Evolutionary conservation across 2,329 filamentous ascomycete genomes (phyloP).

Genomic region (Escovopsis sp.): DNA sequence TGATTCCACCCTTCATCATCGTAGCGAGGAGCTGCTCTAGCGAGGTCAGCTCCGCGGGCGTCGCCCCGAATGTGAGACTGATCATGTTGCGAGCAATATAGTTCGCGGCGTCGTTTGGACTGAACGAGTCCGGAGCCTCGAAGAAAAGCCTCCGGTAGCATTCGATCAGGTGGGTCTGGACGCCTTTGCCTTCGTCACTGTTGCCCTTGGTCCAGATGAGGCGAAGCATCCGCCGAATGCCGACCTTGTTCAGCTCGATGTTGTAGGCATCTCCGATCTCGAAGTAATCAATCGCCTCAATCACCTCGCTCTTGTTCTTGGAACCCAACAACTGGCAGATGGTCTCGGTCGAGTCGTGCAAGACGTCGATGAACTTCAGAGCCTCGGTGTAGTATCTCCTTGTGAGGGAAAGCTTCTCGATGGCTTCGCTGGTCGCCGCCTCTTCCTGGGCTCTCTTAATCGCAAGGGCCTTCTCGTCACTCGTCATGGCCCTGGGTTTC

Average conservation of each 20-base stretch:
- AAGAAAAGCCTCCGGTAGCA: constrained; percentile 95
- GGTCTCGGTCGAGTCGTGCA: constrained; percentile 67
- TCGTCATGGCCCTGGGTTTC: constrained; percentile 54
- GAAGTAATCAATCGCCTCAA: constrained; percentile 98
- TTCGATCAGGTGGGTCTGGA: constrained; percentile 91
- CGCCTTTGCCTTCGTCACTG: constrained; percentile 95
- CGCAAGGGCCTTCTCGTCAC: constrained; percentile 60
- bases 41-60: constrained; percentile 86
- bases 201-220: constrained; percentile 99
- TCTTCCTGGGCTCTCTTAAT: constrained; percentile 73
- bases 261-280: constrained; percentile 92
- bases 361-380: constrained; percentile 79
- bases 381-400: constrained; percentile 89
- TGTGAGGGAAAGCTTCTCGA: constrained; percentile 76
- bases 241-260: constrained; percentile 80
- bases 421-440: constrained; percentile 74
- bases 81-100: constrained; percentile 98
- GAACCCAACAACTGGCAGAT: constrained; percentile 83
- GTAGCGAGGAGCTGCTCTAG: constrained; percentile 88
- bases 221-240: constrained; percentile 88
- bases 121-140: constrained; percentile 81
- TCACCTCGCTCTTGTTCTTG: constrained; percentile 95
- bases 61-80: constrained; percentile 89
- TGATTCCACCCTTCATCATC: constrained; percentile 89
- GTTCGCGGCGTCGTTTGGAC: constrained; percentile 77